Base-by-base conservation (phyloP, 495 filamentous ascomycete species). In the Apodospora peruviana region DNA sequence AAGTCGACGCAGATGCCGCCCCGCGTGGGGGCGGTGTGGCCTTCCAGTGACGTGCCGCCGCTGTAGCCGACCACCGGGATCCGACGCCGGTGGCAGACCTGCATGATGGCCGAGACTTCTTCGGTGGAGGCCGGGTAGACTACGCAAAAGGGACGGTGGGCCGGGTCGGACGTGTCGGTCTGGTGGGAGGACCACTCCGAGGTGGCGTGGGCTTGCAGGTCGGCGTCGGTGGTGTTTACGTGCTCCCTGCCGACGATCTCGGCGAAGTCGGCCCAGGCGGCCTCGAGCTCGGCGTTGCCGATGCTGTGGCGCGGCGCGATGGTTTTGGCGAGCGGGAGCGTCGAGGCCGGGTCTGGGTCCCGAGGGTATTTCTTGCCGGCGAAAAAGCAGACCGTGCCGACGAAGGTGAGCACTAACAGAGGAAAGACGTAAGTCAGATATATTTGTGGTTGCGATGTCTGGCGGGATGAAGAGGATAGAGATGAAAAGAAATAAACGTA, bases 231-330 rank as follows among this genome's bases (percentile, higher is more conserved):
- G 0, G 91, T 95, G 38, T 85, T 90, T 29, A 98, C 86, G 65
- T 96, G 83, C 23, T 90, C 86, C 48, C 79, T 72, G 43, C 94
- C 93, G 8, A 97, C 77, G 17, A 98, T 85, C 22, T 79, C 77
- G 35, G 84, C 82, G 59, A 97, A 91, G 64, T 98, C 93, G 4
- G 85, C 73, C 93, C 94, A 98, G 3, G 91, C 88, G 8, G 94
- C 89, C 70, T 97, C 85, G 34, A 97, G 79, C 58, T 91, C 93
- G 16, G 80, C 73, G 43, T 77, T 79, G 24, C 82, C 77, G 40
- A 81, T 76, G 57, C 96, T 81, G 61, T 94, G 88, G 49, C 72
- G 69, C 0, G 85, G 86, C 0, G 81, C 67, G 4, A 67, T 72
- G 19, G 83, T 68, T 21, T 77, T 72, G 35, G 64, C 62, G 17